Evolutionary conservation across 1,139 yeast species (phyloP).

Genomic region (Geotrichum restrictum): DNA sequence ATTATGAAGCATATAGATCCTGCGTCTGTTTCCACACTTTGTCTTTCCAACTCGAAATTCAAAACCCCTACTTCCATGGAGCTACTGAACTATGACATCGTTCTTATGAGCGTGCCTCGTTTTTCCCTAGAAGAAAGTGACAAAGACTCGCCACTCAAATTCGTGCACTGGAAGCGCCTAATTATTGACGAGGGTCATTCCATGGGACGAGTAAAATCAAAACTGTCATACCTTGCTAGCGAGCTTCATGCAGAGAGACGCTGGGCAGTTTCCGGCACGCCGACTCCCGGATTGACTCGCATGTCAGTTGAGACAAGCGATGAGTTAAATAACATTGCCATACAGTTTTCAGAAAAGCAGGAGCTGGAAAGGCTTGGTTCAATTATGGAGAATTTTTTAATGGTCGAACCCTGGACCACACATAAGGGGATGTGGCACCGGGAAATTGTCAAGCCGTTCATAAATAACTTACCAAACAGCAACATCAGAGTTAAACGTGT

Average conservation of each 20-base stretch:
- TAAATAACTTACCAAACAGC: conserved; percentile 36
- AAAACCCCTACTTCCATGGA: conserved; percentile 33
- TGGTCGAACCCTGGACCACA: conserved; percentile 56
- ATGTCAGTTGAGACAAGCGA: conserved; percentile 36
- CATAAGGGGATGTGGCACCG: conserved; percentile 49
- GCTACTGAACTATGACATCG: conserved; percentile 48
- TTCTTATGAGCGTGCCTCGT: conserved; percentile 49
- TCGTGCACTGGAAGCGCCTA: conserved; percentile 60
- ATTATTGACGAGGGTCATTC: conserved; percentile 75
- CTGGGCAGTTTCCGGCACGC: conserved; percentile 76
- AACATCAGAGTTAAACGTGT: conserved; percentile 47
- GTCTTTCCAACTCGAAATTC: conserved; percentile 23
- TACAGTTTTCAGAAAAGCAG: conserved; percentile 19
- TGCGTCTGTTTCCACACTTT: conserved; percentile 22
- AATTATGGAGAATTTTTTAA: conserved; percentile 48
- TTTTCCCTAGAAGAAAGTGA: conserved; percentile 41
- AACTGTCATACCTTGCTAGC: conserved; percentile 48
- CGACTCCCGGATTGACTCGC: conserved; percentile 64
- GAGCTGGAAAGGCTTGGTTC: conserved; percentile 55
- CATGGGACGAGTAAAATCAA: conserved; percentile 47
- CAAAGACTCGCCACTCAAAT: conserved; percentile 13
- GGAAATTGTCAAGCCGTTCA: conserved; percentile 49
- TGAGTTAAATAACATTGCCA: not conserved
- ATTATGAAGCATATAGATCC: conserved; percentile 51
- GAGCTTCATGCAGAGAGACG: conserved; percentile 53